Conservation (phyloP, 306 rosid species). For the Psophocarpus tetragonolobus region DNA sequence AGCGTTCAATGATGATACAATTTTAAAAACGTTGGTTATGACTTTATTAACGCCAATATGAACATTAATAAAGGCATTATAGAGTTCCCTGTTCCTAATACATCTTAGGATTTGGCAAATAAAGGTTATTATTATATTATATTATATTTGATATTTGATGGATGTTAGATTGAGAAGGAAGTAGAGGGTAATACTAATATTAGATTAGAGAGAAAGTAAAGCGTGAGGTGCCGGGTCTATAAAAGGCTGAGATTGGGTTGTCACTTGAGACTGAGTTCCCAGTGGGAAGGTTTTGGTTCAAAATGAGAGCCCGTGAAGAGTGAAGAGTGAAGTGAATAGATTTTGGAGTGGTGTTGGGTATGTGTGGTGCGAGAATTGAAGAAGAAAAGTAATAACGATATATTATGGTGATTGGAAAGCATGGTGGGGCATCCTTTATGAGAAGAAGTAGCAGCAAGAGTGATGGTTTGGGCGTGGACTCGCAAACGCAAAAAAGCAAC, state of each 20-base stretch:
- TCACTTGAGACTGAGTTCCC: too few species aligned
- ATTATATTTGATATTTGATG: neutral
- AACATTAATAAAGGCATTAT: too few species aligned
- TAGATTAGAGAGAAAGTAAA: too few species aligned
- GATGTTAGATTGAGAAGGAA: neutral
- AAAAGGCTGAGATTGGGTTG: slow-evolving; percentile 55
- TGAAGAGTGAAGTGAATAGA: neutral
- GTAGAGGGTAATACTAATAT: neutral
- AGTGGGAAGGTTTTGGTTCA: too few species aligned
- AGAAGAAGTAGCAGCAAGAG: slow-evolving; percentile 75
- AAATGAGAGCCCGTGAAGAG: neutral
- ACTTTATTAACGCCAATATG: neutral
- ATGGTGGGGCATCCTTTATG: slow-evolving; percentile 50
- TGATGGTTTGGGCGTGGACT: slow-evolving; percentile 55
- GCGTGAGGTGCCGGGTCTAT: too few species aligned
- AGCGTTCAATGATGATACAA: too few species aligned
- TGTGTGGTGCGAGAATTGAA: neutral
- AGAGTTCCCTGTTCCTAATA: too few species aligned
- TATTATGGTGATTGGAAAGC: slow-evolving; percentile 76
- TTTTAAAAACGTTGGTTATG: too few species aligned
- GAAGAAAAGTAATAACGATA: too few species aligned
- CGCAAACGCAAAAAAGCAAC: too few species aligned
- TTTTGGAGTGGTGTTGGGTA: neutral
- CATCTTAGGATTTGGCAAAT: too few species aligned
- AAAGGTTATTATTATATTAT: too few species aligned